Percentiles rank a stretch among this genome's conserved stretches.
Conservation (phyloP, 345 rosid genomes). For the Syzygium jambos region DNA sequence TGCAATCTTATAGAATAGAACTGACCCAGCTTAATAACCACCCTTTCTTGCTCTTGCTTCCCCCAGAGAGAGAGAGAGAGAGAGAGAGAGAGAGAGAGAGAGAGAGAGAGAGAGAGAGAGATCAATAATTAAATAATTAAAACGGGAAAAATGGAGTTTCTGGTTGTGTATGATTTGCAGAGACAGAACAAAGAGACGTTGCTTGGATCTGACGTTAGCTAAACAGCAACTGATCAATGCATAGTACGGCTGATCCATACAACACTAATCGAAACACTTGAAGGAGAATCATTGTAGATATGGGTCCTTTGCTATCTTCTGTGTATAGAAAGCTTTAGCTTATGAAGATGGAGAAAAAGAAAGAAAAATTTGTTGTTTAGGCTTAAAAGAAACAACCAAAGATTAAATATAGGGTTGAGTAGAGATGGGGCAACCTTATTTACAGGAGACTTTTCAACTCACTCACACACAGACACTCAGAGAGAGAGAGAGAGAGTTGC, state of each 20-base stretch:
- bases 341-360: slow-evolving; percentile 5
- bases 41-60: background rate
- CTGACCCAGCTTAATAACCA: background rate
- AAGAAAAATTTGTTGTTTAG: slow-evolving; percentile 4
- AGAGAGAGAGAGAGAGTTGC: slow-evolving; percentile 9
- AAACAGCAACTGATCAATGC: slow-evolving; percentile 8
- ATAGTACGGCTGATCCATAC: background rate
- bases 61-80: background rate
- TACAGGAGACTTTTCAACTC: slow-evolving; percentile 15
- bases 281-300: slow-evolving; percentile 27
- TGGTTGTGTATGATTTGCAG: background rate
- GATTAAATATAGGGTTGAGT: slow-evolving; percentile 44
- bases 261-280: slow-evolving; percentile 12
- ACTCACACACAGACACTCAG: background rate
- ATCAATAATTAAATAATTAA: slow-evolving; percentile 14
- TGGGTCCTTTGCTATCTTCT: slow-evolving; percentile 1
- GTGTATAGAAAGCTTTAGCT: background rate
- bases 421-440: slow-evolving; percentile 53
- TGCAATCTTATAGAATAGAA: background rate
- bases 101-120: background rate
- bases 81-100: background rate
- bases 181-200: slow-evolving; percentile 11
- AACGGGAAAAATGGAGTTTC: slow-evolving; percentile 2
- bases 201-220: slow-evolving; percentile 64
- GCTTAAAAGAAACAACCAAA: slow-evolving; percentile 2